These are phyloP conservation scores for Trametes hirsuta DNA, from an alignment of 1,284 basidiomycete species.

Conservation along the genomic window DNA sequence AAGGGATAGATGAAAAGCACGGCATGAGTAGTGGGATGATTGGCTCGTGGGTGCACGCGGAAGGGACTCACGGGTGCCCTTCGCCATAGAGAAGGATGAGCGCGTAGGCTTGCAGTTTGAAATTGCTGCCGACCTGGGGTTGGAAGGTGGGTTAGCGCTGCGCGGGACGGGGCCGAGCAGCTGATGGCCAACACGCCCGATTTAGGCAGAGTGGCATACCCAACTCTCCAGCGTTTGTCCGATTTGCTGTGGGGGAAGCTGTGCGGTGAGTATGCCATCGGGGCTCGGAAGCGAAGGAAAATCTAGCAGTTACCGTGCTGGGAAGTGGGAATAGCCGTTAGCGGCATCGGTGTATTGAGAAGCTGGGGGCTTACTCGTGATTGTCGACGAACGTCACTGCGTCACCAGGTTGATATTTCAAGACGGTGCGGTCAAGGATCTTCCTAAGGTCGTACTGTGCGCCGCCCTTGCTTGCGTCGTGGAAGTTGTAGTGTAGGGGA, in stretches of 20 bases:
- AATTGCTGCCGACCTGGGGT: constrained; percentile 60
- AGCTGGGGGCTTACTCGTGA: constrained; percentile 64
- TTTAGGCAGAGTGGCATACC: constrained; percentile 46
- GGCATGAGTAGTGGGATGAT: background rate
- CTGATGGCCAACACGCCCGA: too few relatives aligned
- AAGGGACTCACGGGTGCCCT: constrained; percentile 79
- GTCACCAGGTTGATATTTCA: constrained; percentile 62
- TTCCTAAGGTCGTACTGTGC: constrained; percentile 67
- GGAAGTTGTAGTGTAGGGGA: constrained; percentile 74
- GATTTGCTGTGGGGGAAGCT: constrained; percentile 51
- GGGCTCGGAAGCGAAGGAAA: background rate
- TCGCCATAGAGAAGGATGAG: constrained; percentile 81
- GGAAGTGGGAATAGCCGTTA: background rate
- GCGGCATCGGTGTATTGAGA: background rate
- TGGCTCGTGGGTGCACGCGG: constrained; percentile 4
- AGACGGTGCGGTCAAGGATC: constrained; percentile 62
- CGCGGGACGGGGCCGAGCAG: too few relatives aligned
- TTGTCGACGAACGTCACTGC: constrained; percentile 86
- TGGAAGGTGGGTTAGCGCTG: background rate
- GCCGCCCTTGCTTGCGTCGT: constrained; percentile 61
- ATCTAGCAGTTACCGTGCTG: constrained; percentile 53
- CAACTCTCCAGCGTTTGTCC: constrained; percentile 79
- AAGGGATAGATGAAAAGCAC: background rate
- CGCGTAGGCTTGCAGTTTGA: constrained; percentile 85
- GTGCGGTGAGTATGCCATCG: constrained; percentile 5